Evolutionary conservation across 495 filamentous ascomycete species (phyloP), one percentile per base, ranked within the genome.

Genomic region (Xylaria longipes): DNA sequence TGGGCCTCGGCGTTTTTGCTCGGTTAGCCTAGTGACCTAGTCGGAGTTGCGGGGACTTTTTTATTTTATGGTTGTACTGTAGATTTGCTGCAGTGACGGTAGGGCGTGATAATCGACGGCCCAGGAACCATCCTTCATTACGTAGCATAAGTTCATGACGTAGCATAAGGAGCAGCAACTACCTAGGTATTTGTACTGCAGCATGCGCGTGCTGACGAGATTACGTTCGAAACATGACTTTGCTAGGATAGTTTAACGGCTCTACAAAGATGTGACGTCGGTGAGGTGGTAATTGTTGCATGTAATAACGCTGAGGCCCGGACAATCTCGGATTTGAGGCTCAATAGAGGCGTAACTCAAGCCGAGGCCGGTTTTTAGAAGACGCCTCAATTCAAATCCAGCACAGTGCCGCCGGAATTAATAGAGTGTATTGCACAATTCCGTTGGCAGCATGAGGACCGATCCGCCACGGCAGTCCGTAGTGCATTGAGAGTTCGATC

Each of bases 11-110:
- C 39, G 25, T 43, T 39, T 62, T 39, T 27, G 45, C 31, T 65
- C 5, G 63, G 15, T 25, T 17, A 52, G 31, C 63, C 45, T 35
- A 25, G 29, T 17, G 39, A 20, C 63, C 45, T 35, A 25, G 29
- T 65, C 37, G 45, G 63, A 52, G 63, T 37, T n/a, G 63, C 45
- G 63, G 63, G 60, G 63, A 37, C 63, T 52, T 65, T 50, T 50
- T 27, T 29, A n/a, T 20, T 5, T 31, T 5, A 11, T 11, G 50
- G 8, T 29, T 1, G 11, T 1, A 0, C 12, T n/a, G 2, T 48
- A 29, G 27, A 41, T 65, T 65, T 22, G 29, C 27, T 48, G 15
- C 6, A 33, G 8, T 52, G 22, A 25, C 7, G 37, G 29, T 31
- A 15, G 25, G n/a, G 1, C 11, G 50, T 56, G 50, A 25, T 14